phyloP scores from a whole-genome alignment of 2,329 filamentous ascomycete genomes.

The Didymella pinodella region DNA sequence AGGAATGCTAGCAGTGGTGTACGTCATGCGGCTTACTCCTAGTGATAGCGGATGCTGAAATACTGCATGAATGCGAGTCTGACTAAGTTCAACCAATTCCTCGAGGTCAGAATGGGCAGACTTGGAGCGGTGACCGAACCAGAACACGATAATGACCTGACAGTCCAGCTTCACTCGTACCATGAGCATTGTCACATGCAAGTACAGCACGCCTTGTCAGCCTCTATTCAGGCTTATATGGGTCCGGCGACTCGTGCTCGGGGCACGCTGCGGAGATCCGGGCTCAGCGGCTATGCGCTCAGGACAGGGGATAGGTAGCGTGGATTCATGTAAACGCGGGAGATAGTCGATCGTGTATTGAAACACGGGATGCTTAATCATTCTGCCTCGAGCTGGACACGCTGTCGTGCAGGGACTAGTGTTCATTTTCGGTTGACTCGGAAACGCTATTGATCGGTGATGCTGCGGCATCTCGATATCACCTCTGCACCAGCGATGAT shows the following conservation, averaged over 20 bases:
- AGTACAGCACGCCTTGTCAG: conserved; percentile 16
- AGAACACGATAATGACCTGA: background rate
- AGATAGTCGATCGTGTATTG: conserved; percentile 12
- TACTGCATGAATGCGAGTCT: conserved; percentile 1
- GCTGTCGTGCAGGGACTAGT: conserved; percentile 2
- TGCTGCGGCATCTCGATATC: conserved; percentile 8
- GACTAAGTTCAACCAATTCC: background rate
- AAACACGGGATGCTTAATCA: conserved; percentile 12
- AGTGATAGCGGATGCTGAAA: background rate
- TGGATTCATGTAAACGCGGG: conserved; percentile 1
- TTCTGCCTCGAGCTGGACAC: background rate
- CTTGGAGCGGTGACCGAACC: background rate
- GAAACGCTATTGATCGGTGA: conserved; percentile 4
- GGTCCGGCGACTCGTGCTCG: conserved; percentile 23
- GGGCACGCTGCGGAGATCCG: conserved; percentile 38
- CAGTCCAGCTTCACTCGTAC: background rate
- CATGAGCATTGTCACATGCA: conserved; percentile 4
- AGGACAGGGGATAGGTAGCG: conserved; percentile 9
- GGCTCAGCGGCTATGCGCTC: conserved; percentile 18
- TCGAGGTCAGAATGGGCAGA: background rate
- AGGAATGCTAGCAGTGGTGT: background rate
- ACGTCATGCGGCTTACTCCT: conserved; percentile 1
- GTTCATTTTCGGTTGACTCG: conserved; percentile 2
- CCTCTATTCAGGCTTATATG: conserved; percentile 20
- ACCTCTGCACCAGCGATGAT: conserved; percentile 11